Percentiles rank a stretch among this genome's conserved stretches.
Evolutionary conservation across 192 early-diverging fungal genomes (phyloP).

Genomic region (Chytriomyces sp.): DNA sequence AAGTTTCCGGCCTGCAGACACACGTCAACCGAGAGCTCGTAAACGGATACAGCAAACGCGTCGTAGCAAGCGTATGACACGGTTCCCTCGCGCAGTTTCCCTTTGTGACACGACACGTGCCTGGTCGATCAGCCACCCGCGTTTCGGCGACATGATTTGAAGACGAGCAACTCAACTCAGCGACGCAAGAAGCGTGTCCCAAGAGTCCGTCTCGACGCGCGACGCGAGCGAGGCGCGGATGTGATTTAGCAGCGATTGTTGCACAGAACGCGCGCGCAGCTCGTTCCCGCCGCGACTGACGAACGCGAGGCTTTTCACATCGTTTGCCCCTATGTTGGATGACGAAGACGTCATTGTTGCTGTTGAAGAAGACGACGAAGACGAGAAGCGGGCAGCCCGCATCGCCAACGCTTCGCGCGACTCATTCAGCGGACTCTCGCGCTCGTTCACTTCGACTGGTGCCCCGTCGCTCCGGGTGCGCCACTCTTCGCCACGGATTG

Average conservation of each 20-base stretch:
- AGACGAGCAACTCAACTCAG: background rate
- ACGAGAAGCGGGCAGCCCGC: too few species aligned
- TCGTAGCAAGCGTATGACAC: conserved; percentile 24
- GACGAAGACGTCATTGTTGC: too few species aligned
- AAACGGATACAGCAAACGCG: conserved; percentile 37
- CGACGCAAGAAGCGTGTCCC: background rate
- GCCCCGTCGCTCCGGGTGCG: background rate
- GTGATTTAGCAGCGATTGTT: too few species aligned
- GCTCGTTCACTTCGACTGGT: too few species aligned
- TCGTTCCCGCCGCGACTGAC: background rate
- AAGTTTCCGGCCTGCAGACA: conserved; percentile 37
- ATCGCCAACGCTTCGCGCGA: too few species aligned
- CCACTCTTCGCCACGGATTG: background rate
- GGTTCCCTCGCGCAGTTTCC: conserved; percentile 45
- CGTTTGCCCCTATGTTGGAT: too few species aligned
- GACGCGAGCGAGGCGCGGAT: too few species aligned
- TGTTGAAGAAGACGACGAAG: too few species aligned
- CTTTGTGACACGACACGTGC: conserved; percentile 19
- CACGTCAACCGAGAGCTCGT: conserved; percentile 39
- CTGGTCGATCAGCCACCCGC: background rate
- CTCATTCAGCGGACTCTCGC: too few species aligned
- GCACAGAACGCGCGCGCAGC: background rate
- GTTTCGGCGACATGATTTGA: too few species aligned
- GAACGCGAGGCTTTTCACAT: too few species aligned
- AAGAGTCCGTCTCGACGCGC: too few species aligned